These are phyloP conservation scores for Diaporthe vaccinii DNA, from an alignment of 2,329 filamentous ascomycete species.

Conservation along the genomic window DNA sequence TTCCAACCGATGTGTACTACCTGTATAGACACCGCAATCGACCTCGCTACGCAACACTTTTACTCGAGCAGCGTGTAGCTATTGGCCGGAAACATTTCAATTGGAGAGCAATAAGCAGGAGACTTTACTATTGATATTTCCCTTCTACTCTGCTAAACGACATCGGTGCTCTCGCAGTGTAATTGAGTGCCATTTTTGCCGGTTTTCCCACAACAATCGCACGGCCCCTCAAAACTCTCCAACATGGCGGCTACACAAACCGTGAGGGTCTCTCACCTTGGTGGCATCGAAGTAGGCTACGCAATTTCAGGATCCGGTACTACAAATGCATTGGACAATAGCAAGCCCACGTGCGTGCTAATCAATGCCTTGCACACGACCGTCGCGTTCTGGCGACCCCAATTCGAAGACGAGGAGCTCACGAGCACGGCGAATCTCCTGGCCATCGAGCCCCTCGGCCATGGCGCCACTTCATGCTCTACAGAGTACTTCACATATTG, in stretches of 20 bases:
- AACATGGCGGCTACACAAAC: conserved; percentile 54
- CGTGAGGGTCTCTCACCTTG: conserved; percentile 61
- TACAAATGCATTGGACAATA: conserved; percentile 55
- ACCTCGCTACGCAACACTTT: background rate
- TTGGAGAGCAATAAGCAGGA: background rate
- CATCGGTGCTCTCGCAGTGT: background rate
- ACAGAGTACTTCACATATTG: conserved; percentile 67
- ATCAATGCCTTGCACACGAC: conserved; percentile 67
- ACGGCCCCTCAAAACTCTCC: no score
- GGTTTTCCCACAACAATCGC: background rate
- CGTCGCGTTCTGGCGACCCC: conserved; percentile 58
- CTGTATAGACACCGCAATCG: background rate
- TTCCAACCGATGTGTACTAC: background rate
- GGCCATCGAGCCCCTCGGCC: conserved; percentile 66
- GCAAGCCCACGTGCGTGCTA: conserved; percentile 65
- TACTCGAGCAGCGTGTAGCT: background rate
- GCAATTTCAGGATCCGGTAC: conserved; percentile 40
- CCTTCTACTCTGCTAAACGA: background rate
- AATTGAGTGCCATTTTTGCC: no score
- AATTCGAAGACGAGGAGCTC: conserved; percentile 58
- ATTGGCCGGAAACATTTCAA: no score
- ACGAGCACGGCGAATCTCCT: conserved; percentile 61
- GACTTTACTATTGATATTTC: background rate
- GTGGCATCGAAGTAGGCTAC: conserved; percentile 61
- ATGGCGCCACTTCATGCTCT: conserved; percentile 59